Evolutionary conservation across 164 flowering plant genomes (phyloP).

Genomic region (Sedum album): DNA sequence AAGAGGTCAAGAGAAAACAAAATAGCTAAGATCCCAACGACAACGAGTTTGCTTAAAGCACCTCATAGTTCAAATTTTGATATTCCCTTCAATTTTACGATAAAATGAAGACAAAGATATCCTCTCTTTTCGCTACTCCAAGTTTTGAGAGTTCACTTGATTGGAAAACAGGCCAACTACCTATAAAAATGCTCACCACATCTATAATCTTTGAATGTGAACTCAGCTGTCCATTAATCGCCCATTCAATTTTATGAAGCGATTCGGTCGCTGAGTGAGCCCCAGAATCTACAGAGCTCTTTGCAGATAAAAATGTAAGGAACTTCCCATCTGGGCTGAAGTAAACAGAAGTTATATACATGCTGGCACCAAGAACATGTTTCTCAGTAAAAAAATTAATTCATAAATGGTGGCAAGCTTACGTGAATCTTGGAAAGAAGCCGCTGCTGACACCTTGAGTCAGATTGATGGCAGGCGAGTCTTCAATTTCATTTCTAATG

Average conservation of each 20-base stretch:
- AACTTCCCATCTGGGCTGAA: constrained; percentile 82
- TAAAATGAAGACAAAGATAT: not conserved
- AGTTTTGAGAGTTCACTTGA: not conserved
- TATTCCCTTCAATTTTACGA: not conserved
- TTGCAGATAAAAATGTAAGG: constrained; percentile 75
- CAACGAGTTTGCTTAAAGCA: not conserved
- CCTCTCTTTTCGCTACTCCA: too few species aligned
- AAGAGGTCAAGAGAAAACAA: constrained; percentile 10
- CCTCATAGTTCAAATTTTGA: not conserved
- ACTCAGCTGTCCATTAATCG: constrained; percentile 34
- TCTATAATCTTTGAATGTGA: constrained; percentile 40
- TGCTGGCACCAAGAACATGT: too few species aligned
- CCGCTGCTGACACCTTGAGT: constrained; percentile 78
- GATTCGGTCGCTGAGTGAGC: constrained; percentile 86
- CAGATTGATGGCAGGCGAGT: constrained; percentile 28
- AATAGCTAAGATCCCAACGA: not conserved
- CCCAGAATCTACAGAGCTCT: constrained; percentile 71
- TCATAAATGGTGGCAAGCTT: too few species aligned
- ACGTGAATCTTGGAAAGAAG: constrained; percentile 85
- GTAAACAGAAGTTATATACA: too few species aligned
- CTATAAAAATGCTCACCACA: constrained; percentile 47
- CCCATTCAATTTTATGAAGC: constrained; percentile 89
- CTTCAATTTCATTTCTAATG: constrained; percentile 32
- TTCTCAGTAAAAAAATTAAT: too few species aligned
- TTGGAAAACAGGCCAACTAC: not conserved